Base-by-base conservation (phyloP, 2,329 filamentous ascomycete species). In the Pseudonectria buxi region DNA sequence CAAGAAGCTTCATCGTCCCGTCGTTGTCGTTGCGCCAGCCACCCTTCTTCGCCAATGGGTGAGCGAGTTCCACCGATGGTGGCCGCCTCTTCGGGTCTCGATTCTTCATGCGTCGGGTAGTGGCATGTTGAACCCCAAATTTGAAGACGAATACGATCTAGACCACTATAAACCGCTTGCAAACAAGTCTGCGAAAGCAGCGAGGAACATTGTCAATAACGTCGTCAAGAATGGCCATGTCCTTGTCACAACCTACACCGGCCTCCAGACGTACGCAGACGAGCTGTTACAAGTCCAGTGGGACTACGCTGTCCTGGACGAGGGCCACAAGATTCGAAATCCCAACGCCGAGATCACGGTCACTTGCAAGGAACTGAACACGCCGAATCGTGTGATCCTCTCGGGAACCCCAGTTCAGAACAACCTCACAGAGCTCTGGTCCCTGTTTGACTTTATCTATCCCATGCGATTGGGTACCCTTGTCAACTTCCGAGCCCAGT, bases 351-450 rank as follows among this genome's bases (percentile, higher is more conserved):
- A 86, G 6, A 92, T 98, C 45, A 95, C 94, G 0, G 86, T 96
- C 34, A 86, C 88, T 46, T 95, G 88, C 71, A 98, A 98, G 57
- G 86, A 95, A 58, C 67, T 98, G 10, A 81, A 84, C 24, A 98
- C 92, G 1, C 76, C 85, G 1, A 92, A 96, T 51, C 78, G 94
- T 14, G 74, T 96, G 44, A 96, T 98, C 40, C 69, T 98, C 2
- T 96, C 94, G 0, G 92, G 92, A 5, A 98, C 92, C 0, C 94
- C 94, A 0, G 94, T 98, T 71, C 94, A 98, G 59, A 98, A 98
- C 59, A 96, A 95, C 44, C 65, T 98, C 16, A 82, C 84, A 1
- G 94, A 98, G 57, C 68, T 98, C 1, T 98, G 92, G 90, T 96
- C 90, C 0, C 67, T 98, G 0, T 96, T 98, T 55, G 94, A 98